Evolutionary conservation across 2,329 filamentous ascomycete species (phyloP).

Genomic region (Ceratocystis variospora): DNA sequence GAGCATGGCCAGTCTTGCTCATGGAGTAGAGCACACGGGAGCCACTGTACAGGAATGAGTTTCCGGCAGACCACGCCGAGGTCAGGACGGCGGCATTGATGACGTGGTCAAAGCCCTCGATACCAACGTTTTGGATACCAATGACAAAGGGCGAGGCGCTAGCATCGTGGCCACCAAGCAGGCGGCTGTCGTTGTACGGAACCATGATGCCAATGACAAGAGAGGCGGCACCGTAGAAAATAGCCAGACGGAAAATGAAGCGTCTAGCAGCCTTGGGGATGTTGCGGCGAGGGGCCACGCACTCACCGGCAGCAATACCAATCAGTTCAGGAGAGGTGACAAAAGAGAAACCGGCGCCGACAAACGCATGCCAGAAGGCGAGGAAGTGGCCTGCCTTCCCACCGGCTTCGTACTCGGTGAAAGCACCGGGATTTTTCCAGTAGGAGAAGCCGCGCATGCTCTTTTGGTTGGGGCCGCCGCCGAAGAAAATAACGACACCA

Average conservation of each 20-base stretch:
- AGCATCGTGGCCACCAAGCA: slow-evolving; percentile 46
- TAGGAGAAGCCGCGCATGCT: slow-evolving; percentile 33
- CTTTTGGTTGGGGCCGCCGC: slow-evolving; percentile 38
- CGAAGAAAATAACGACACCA: slow-evolving; percentile 42
- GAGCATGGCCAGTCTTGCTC: slow-evolving; percentile 52
- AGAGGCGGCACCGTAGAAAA: slow-evolving; percentile 51
- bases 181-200: slow-evolving; percentile 48
- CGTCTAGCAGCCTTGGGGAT: slow-evolving; percentile 51
- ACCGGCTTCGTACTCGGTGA: slow-evolving; percentile 34
- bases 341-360: slow-evolving; percentile 48
- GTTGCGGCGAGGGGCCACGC: slow-evolving; percentile 48
- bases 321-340: slow-evolving; percentile 49
- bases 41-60: slow-evolving; percentile 51
- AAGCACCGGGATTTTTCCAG: slow-evolving; percentile 31
- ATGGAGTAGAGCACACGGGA: slow-evolving; percentile 58
- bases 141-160: slow-evolving; percentile 50
- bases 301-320: slow-evolving; percentile 51
- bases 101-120: slow-evolving; percentile 48
- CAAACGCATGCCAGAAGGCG: slow-evolving; percentile 43
- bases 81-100: slow-evolving; percentile 57
- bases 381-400: slow-evolving; percentile 41
- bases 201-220: slow-evolving; percentile 49
- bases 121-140: slow-evolving; percentile 52
- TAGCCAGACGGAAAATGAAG: slow-evolving; percentile 46
- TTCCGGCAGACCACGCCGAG: slow-evolving; percentile 49